Conservation (phyloP, 2,329 filamentous ascomycete species). For the Exophiala spinifera region DNA sequence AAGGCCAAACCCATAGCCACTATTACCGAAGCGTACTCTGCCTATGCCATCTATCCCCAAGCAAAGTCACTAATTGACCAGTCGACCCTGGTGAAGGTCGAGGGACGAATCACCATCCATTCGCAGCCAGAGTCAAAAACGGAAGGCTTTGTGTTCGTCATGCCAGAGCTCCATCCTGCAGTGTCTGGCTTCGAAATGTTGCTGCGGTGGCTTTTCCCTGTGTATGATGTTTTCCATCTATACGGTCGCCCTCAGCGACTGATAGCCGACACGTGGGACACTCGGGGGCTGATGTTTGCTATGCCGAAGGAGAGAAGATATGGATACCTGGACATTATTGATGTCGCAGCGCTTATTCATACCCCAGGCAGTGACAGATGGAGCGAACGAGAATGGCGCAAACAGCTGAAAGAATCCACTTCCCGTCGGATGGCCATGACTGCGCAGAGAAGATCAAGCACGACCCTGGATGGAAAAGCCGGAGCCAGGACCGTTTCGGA, state of each 20-base stretch:
- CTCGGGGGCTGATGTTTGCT: slow-evolving; percentile 93
- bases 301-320: slow-evolving; percentile 87
- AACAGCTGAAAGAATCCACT: slow-evolving; percentile 82
- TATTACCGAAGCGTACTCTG: slow-evolving; percentile 84
- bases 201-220: slow-evolving; percentile 85
- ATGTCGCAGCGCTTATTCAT: slow-evolving; percentile 76
- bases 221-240: slow-evolving; percentile 86
- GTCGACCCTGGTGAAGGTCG: slow-evolving; percentile 89
- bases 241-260: slow-evolving; percentile 87
- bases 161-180: slow-evolving; percentile 91
- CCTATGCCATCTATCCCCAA: slow-evolving; percentile 94
- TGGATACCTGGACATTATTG: slow-evolving; percentile 84
- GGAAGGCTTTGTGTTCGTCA: slow-evolving; percentile 95
- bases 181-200: slow-evolving; percentile 95
- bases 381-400: slow-evolving; percentile 87
- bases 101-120: slow-evolving; percentile 86
- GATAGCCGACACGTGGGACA: slow-evolving; percentile 81
- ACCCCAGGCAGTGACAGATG: slow-evolving; percentile 72
- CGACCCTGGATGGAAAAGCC: slow-evolving; percentile 37
- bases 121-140: slow-evolving; percentile 70
- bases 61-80: slow-evolving; percentile 90
- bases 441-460: slow-evolving; percentile 35
- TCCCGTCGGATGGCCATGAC: slow-evolving; percentile 69
- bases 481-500: slow-evolving; percentile 10
- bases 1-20: slow-evolving; percentile 88